Base-by-base conservation (phyloP, 192 early-diverging fungal species). In the Rhizophlyctis rosea region DNA sequence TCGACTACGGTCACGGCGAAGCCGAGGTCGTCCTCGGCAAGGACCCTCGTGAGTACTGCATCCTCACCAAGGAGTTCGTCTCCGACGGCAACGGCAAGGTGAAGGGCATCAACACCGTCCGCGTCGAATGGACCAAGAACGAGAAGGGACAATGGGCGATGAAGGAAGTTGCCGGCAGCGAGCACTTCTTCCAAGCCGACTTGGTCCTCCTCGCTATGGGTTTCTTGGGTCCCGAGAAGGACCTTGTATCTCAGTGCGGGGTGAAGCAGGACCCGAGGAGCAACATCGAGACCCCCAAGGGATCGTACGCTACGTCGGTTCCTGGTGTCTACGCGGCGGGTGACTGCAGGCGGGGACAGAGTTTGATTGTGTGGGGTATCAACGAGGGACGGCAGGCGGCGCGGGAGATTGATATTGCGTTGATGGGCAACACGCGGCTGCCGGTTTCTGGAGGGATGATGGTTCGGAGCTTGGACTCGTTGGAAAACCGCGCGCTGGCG, bases 1-100 rank as follows among this genome's bases (percentile, higher is more conserved):
- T 95, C 25, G 95, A 97, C 79, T 97, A 98, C 59, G 96, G 96
- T 52, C 96, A 98, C 74, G 85, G 88, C 34, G 96, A 98, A 62
- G 92, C 92, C 4, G 78, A 86, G 29, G 70, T 80, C n/a, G 83
- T 90, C 48, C 91, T 90, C 79, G 96, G 96, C 64, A 86, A 86
- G 47, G 96, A 98, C 72, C 96, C 96, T 44, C 90, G 96, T 72
- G 88, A 92, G 76, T 98, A 91, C 83, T 88, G 88, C 73, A 84
- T 97, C 50, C 81, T 97, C 13, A 91, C 96, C 74, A 98, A 95
- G 83, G 91, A 92, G 76, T 98, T 98, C 70, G 85, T 96, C 5
- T 79, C 84, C 4, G 86, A 92, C 73, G 87, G 80, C 57, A 78
- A 88, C 18, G 91, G 91, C 29, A 76, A 83, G 47, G 82, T 98